Percentiles rank a stretch among this genome's conserved stretches.
These are phyloP conservation scores for Alternaria infectoria DNA, from an alignment of 2,329 filamentous ascomycete species.

Conservation along the genomic window DNA sequence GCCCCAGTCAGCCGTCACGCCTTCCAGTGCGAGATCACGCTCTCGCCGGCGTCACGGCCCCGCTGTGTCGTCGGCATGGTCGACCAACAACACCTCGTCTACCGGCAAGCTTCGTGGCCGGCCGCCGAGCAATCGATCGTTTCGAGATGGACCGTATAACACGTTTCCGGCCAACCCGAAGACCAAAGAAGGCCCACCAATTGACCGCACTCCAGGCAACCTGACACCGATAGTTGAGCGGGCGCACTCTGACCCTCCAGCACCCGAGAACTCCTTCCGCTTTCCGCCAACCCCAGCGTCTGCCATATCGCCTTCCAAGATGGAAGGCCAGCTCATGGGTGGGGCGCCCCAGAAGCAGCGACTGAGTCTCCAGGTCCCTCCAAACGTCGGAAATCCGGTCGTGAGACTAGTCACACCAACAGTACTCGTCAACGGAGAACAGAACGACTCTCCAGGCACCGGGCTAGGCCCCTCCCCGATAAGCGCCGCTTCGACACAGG, in stretches of 20 bases:
- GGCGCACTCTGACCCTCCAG: slow-evolving; percentile 49
- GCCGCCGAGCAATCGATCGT: slow-evolving; percentile 75
- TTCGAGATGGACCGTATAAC: slow-evolving; percentile 70
- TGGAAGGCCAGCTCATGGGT: slow-evolving; percentile 27
- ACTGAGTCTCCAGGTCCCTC: slow-evolving; percentile 68
- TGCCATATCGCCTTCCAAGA: slow-evolving; percentile 39
- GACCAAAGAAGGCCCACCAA: slow-evolving; percentile 55
- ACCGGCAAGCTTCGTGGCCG: slow-evolving; percentile 78
- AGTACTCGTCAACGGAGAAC: slow-evolving; percentile 60
- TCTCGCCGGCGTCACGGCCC: slow-evolving; percentile 74
- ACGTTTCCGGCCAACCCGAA: slow-evolving; percentile 70
- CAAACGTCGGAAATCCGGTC: slow-evolving; percentile 63
- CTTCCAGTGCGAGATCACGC: slow-evolving; percentile 60
- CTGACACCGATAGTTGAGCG: slow-evolving; percentile 54
- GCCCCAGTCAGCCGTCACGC: slow-evolving; percentile 76
- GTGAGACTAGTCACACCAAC: slow-evolving; percentile 67
- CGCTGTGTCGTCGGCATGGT: slow-evolving; percentile 91
- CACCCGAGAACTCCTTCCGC: slow-evolving; percentile 43
- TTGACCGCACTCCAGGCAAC: slow-evolving; percentile 51
- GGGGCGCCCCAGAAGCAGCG: slow-evolving; percentile 52
- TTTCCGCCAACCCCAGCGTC: slow-evolving; percentile 50
- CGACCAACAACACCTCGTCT: slow-evolving; percentile 66
- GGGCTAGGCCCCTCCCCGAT: slow-evolving; percentile 32
- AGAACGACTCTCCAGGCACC: slow-evolving; percentile 34
- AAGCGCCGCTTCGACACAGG: slow-evolving; percentile 26